These are phyloP conservation scores for Aspergillus intermedius DNA, from an alignment of 2,329 filamentous ascomycete species.

Conservation along the genomic window DNA sequence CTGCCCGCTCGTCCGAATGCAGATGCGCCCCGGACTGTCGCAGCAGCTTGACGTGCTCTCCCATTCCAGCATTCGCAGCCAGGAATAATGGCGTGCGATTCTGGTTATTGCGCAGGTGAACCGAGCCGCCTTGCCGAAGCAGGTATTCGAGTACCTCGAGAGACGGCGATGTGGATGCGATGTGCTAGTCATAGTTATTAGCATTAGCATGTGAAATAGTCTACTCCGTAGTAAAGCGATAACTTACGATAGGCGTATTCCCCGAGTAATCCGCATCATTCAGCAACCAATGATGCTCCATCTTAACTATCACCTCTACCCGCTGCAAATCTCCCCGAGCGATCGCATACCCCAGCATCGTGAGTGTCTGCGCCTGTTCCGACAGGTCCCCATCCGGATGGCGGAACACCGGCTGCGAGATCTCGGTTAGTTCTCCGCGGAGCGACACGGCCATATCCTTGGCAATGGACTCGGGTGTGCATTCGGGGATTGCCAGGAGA, in stretches of 20 bases:
- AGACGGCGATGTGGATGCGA: conserved; percentile 52
- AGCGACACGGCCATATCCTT: conserved; percentile 67
- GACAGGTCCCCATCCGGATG: conserved; percentile 59
- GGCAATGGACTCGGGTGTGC: conserved; percentile 61
- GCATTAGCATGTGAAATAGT: conserved; percentile 3
- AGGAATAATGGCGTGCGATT: conserved; percentile 55
- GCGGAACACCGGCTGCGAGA: conserved; percentile 64
- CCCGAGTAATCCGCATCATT: conserved; percentile 74
- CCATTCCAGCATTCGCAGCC: conserved; percentile 51
- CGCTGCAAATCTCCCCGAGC: conserved; percentile 61
- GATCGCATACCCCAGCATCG: conserved; percentile 73
- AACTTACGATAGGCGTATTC: conserved; percentile 55
- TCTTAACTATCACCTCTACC: conserved; percentile 61
- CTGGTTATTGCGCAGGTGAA: conserved; percentile 53
- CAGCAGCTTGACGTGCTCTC: conserved; percentile 49
- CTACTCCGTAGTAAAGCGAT: not conserved
- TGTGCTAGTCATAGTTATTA: conserved; percentile 37
- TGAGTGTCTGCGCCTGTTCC: conserved; percentile 59
- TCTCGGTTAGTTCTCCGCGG: conserved; percentile 79
- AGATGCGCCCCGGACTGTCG: conserved; percentile 54
- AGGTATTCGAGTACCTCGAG: conserved; percentile 51
- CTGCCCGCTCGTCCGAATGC: conserved; percentile 50
- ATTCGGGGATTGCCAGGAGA: conserved; percentile 62
- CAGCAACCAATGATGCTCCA: conserved; percentile 61
- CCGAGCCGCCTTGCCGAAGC: conserved; percentile 51